Evolutionary conservation across 495 filamentous ascomycete species (phyloP).

Genomic region (Aspergillus bridgeri): DNA sequence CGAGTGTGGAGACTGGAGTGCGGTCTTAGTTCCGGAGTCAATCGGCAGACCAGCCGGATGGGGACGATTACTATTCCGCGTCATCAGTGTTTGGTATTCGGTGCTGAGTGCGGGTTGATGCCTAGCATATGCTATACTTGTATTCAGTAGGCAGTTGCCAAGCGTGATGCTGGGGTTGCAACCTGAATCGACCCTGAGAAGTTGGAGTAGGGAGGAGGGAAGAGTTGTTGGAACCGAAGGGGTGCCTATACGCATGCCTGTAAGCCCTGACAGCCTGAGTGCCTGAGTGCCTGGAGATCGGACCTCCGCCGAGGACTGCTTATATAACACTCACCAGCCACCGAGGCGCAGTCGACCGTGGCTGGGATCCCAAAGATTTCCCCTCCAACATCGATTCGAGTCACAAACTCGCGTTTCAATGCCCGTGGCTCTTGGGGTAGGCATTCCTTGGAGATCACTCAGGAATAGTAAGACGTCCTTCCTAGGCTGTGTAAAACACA

Average conservation of each 20-base stretch:
- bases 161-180: no score
- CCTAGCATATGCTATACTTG: no score
- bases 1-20: slow-evolving; percentile 2
- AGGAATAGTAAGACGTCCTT: slow-evolving; percentile 16
- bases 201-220: no score
- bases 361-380: neutral
- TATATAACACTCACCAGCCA: slow-evolving; percentile 1
- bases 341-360: neutral
- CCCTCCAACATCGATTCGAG: neutral
- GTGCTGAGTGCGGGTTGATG: no score
- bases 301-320: neutral
- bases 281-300: neutral
- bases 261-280: no score
- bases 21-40: neutral
- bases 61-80: neutral
- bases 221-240: no score
- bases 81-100: no score
- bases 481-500: slow-evolving; percentile 5
- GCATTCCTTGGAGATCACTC: slow-evolving; percentile 16
- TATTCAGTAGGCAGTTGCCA: no score
- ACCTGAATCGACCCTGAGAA: no score
- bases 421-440: slow-evolving; percentile 14
- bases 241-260: no score
- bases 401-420: slow-evolving; percentile 13
- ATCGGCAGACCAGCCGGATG: neutral